Conservation (phyloP, 1,284 basidiomycete species). For the Puccinia horiana region DNA sequence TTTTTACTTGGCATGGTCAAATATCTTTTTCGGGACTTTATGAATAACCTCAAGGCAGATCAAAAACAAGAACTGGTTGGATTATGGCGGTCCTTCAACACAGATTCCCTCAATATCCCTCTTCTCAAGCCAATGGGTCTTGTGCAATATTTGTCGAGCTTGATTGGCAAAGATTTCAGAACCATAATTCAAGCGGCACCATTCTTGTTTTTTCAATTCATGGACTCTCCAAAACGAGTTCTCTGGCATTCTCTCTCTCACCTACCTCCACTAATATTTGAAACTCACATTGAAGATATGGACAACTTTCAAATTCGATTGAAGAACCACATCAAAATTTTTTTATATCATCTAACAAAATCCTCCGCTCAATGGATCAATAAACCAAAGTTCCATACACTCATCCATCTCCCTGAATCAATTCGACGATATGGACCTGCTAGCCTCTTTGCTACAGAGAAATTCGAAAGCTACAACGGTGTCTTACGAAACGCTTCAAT, state of each 20-base stretch:
- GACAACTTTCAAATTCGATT: slow-evolving; percentile 53
- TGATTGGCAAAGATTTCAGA: slow-evolving; percentile 56
- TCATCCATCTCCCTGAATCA: slow-evolving; percentile 53
- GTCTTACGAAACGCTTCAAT: neutral
- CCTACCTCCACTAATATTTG: slow-evolving; percentile 59
- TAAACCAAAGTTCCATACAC: slow-evolving; percentile 60
- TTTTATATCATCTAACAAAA: slow-evolving; percentile 55
- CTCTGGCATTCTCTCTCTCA: slow-evolving; percentile 58
- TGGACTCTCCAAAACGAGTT: slow-evolving; percentile 51
- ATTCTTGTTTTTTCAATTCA: slow-evolving; percentile 59
- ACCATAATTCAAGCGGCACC: slow-evolving; percentile 59
- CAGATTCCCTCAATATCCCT: slow-evolving; percentile 51
- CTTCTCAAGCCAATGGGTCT: slow-evolving; percentile 54
- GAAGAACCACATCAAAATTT: slow-evolving; percentile 55
- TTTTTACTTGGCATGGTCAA: slow-evolving; percentile 60
- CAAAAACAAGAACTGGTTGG: slow-evolving; percentile 53
- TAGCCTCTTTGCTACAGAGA: slow-evolving; percentile 16
- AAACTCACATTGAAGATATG: slow-evolving; percentile 58
- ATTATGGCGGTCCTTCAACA: slow-evolving; percentile 51
- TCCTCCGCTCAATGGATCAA: slow-evolving; percentile 60
- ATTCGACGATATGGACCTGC: slow-evolving; percentile 33
- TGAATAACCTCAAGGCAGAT: slow-evolving; percentile 52
- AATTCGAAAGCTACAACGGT: neutral
- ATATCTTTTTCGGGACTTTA: slow-evolving; percentile 60
- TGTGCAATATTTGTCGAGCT: slow-evolving; percentile 51